Conservation (phyloP, 1,284 basidiomycete species). For the Inonotus obliquus region DNA sequence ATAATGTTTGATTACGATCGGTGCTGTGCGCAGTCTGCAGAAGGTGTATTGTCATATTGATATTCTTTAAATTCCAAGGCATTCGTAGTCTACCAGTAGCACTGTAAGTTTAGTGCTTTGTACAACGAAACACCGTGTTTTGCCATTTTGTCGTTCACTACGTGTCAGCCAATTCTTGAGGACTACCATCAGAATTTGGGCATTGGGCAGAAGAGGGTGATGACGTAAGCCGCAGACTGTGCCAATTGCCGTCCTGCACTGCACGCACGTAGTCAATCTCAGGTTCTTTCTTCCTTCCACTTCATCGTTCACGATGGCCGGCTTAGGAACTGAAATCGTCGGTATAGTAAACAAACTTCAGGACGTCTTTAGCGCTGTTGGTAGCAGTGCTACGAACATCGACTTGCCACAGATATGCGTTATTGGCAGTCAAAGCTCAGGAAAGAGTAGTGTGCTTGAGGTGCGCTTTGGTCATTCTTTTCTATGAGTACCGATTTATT, state of each 20-base stretch:
- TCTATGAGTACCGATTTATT: neutral
- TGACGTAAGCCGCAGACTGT: slow-evolving; percentile 4
- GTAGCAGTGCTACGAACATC: slow-evolving; percentile 67
- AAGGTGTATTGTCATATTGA: neutral
- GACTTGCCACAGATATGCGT: slow-evolving; percentile 87
- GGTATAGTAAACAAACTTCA: slow-evolving; percentile 78
- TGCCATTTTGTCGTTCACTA: neutral
- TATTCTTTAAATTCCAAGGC: neutral
- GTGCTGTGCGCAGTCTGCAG: neutral
- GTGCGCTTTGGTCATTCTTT: slow-evolving; percentile 34
- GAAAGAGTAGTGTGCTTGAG: slow-evolving; percentile 85
- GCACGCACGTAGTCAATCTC: neutral
- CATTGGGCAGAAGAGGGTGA: neutral
- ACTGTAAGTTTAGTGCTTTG: neutral
- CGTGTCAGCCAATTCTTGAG: neutral
- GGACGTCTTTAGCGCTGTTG: slow-evolving; percentile 81
- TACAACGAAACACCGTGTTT: neutral
- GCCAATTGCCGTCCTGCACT: slow-evolving; percentile 3
- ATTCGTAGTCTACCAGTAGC: neutral
- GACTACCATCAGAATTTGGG: neutral
- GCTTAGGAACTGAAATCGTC: slow-evolving; percentile 75
- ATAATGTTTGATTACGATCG: slow-evolving; percentile 11
- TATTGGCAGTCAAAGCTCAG: slow-evolving; percentile 80
- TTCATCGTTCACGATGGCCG: slow-evolving; percentile 28
- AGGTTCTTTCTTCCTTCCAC: slow-evolving; percentile 1